Percentiles rank a stretch among this genome's conserved stretches.
Evolutionary conservation across 495 filamentous ascomycete genomes (phyloP).

Genomic region (Bryoglossum gracile): DNA sequence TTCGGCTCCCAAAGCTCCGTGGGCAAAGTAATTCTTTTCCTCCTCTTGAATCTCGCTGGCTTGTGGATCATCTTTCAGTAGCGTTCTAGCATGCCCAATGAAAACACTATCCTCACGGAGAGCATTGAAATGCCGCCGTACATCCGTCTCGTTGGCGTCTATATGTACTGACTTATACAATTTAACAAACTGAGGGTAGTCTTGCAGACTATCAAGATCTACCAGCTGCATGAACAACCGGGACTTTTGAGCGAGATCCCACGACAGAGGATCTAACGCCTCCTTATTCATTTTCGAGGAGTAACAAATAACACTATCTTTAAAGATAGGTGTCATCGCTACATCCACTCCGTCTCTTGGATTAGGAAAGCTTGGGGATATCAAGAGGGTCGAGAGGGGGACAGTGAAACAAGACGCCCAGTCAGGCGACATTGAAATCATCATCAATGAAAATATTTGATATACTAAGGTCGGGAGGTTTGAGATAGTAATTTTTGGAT

Average conservation of each 20-base stretch:
- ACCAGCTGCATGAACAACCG: constrained; percentile 1
- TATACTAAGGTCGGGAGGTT: constrained; percentile 16
- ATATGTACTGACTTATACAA: constrained; percentile 1
- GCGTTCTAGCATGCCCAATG: constrained; percentile 1
- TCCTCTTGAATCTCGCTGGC: constrained; percentile 3
- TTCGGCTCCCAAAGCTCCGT: background rate
- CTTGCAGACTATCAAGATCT: constrained; percentile 2
- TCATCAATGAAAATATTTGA: constrained; percentile 34
- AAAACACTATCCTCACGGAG: background rate
- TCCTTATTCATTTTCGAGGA: background rate
- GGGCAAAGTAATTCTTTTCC: constrained; percentile 9
- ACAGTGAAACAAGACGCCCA: constrained; percentile 22
- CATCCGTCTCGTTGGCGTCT: background rate
- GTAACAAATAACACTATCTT: background rate
- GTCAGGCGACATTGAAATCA: constrained; percentile 32
- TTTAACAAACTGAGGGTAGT: constrained; percentile 1
- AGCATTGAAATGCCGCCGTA: background rate
- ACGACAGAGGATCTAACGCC: constrained; percentile 1
- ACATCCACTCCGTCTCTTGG: constrained; percentile 13
- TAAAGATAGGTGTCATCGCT: constrained; percentile 11
- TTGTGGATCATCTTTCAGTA: constrained; percentile 1
- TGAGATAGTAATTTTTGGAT: constrained; percentile 11
- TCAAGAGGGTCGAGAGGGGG: constrained; percentile 22
- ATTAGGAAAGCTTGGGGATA: background rate
- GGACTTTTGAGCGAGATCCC: background rate